Base-by-base conservation (phyloP, 2,329 filamentous ascomycete genomes). In the Exophiala sp. region DNA sequence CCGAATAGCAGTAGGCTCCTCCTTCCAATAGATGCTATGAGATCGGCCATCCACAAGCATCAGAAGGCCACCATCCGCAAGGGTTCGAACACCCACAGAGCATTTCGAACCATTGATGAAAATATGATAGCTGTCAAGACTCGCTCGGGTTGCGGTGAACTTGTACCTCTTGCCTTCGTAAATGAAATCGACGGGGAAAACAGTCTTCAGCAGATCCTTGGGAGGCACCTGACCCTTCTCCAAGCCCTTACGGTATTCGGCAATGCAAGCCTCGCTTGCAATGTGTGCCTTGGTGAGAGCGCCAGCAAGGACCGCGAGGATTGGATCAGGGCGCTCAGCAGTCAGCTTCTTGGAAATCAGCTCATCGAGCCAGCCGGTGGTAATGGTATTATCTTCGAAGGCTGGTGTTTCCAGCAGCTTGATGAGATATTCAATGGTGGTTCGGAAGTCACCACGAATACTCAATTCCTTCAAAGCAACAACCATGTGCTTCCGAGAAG, bases 21-120 rank as follows among this genome's bases (percentile, higher is more conserved):
- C 93, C 73, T 97, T 97, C 93, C 93, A 98, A 81, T 98, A 98
- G 55, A 97, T 83, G 65, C 93, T 98, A 82, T 98, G 93, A 62
- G 88, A 95, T 69, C 88, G 88, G 54, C 93, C 93, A 63, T 85
- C 84, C 37, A 98, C 81, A 16, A 98, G 80, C 57, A 98, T 82
- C 49, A 98, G 79, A 9, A 98, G 80, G 68, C 93, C 93, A 68
- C 93, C 93, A 63, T 98, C 93, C 58, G 88, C 89, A 58, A 98
- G 81, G 43, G 90, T 86, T 62, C 93, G 86, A 47, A 98, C 86
- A 63, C 91, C 93, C 49, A 97, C 87, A 5, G 87, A 83, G 71
- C 88, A 95, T 75, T 94, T 95, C 62, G 93, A 97, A 52, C 93
- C 93, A 68, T 98, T 98, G 78, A 97, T 95, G 77, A 97, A 98